Conservation (phyloP, 139 green algal genomes). For the Chlamydomonas eustigma region DNA sequence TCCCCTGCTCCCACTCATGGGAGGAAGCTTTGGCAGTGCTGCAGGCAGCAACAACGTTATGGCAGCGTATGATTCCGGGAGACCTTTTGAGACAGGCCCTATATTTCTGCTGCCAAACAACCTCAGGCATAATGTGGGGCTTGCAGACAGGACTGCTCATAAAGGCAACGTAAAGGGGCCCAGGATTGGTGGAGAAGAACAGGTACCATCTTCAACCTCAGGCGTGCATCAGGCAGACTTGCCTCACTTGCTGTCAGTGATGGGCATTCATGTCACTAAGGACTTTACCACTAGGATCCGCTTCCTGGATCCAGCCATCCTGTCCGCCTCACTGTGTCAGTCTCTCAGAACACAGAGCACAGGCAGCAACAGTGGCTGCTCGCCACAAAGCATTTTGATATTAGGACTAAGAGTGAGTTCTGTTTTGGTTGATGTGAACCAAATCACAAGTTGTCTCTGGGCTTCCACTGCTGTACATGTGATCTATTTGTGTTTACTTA, state of each 20-base stretch:
- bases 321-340: too few species aligned
- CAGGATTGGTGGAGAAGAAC: neutral
- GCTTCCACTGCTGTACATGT: too few species aligned
- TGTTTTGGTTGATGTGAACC: too few species aligned
- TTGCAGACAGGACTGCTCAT: neutral
- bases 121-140: neutral
- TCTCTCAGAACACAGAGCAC: too few species aligned
- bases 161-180: neutral
- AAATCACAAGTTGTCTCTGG: too few species aligned
- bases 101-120: conserved; percentile 9
- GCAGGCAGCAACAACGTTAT: neutral
- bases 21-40: conserved; percentile 13
- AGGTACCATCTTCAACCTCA: too few species aligned
- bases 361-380: too few species aligned
- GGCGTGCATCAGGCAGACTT: too few species aligned
- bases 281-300: neutral
- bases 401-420: too few species aligned
- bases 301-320: conserved; percentile 3
- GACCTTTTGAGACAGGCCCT: neutral
- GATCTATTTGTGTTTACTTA: neutral
- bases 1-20: conserved; percentile 30
- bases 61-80: neutral
- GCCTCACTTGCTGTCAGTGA: neutral
- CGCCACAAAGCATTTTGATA: too few species aligned
- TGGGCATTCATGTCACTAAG: neutral